These are phyloP conservation scores for Plectosphaerella cucumerina DNA, from an alignment of 2,329 filamentous ascomycete species.

Conservation along the genomic window DNA sequence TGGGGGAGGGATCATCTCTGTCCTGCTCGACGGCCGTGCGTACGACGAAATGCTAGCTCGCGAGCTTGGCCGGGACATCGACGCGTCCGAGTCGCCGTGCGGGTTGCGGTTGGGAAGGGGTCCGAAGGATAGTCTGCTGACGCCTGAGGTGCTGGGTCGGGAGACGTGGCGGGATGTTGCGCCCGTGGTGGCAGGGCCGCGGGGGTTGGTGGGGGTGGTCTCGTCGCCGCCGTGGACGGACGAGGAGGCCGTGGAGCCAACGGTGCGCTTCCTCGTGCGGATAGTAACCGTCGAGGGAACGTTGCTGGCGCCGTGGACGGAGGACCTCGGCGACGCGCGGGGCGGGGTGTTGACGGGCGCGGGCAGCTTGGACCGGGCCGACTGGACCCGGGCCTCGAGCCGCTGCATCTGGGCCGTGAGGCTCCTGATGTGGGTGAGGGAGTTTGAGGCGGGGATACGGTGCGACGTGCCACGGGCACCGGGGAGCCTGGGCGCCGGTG, in stretches of 20 bases:
- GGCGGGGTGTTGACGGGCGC: conserved; percentile 76
- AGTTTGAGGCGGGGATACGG: conserved; percentile 56
- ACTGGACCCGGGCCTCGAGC: conserved; percentile 89
- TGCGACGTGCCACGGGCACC: conserved; percentile 39
- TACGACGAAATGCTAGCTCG: conserved; percentile 60
- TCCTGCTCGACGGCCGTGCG: conserved; percentile 49
- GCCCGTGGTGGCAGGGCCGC: conserved; percentile 46
- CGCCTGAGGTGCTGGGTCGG: conserved; percentile 57
- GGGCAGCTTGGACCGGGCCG: conserved; percentile 85
- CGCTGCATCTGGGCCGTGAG: conserved; percentile 97
- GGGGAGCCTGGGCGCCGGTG: conserved; percentile 51
- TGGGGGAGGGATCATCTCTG: conserved; percentile 47
- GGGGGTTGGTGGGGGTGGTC: conserved; percentile 20
- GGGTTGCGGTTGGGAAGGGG: conserved; percentile 54
- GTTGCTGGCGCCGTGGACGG: conserved; percentile 29
- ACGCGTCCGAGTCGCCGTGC: conserved; percentile 30
- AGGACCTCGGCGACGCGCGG: conserved; percentile 67
- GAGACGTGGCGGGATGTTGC: conserved; percentile 45
- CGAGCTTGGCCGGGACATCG: conserved; percentile 66
- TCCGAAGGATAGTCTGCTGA: conserved; percentile 61
- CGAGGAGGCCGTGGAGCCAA: conserved; percentile 51
- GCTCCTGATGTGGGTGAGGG: conserved; percentile 86
- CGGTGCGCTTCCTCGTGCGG: conserved; percentile 65
- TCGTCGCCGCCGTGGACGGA: conserved; percentile 47
- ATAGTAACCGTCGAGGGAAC: conserved; percentile 58